Evolutionary conservation across 176 grass and related monocot species (phyloP).

Genomic region (Avena atlantica): DNA sequence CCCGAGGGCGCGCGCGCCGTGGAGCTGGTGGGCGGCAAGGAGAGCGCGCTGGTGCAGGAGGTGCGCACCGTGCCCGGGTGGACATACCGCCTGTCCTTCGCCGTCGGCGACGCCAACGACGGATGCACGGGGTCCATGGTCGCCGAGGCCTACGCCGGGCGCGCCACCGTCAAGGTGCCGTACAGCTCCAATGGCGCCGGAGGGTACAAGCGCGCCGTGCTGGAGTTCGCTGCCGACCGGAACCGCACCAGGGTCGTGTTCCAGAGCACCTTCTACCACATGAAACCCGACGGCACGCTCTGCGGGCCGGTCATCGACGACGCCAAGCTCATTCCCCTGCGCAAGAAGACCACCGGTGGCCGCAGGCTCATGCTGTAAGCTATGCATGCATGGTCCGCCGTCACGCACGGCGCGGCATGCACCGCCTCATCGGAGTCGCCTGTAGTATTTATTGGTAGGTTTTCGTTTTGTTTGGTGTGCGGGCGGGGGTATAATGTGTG

Average conservation of each 20-base stretch:
- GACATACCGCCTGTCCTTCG: constrained; percentile 74
- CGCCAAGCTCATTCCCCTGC: constrained; percentile 59
- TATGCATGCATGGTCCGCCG: not conserved
- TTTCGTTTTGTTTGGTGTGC: constrained; percentile 32
- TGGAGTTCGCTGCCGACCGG: constrained; percentile 62
- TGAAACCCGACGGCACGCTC: constrained; percentile 81
- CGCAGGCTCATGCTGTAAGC: constrained; percentile 49
- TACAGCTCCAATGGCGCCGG: constrained; percentile 75
- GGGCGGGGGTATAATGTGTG: constrained; percentile 21
- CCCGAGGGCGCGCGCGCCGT: constrained; percentile 79
- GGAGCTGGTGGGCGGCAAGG: constrained; percentile 80
- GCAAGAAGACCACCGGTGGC: constrained; percentile 33
- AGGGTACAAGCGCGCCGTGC: constrained; percentile 72
- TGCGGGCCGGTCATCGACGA: constrained; percentile 83
- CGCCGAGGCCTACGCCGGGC: constrained; percentile 78
- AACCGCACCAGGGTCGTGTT: constrained; percentile 71
- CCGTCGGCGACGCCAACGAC: constrained; percentile 69
- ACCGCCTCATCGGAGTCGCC: not conserved
- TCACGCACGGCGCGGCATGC: not conserved
- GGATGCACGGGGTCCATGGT: constrained; percentile 71
- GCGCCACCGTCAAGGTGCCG: constrained; percentile 60
- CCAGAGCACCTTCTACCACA: constrained; percentile 87
- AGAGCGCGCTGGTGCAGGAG: constrained; percentile 87
- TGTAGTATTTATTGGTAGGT: constrained; percentile 14
- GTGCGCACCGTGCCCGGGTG: constrained; percentile 26